Conservation (phyloP, 2,329 filamentous ascomycete species). For the Exophiala spinifera region DNA sequence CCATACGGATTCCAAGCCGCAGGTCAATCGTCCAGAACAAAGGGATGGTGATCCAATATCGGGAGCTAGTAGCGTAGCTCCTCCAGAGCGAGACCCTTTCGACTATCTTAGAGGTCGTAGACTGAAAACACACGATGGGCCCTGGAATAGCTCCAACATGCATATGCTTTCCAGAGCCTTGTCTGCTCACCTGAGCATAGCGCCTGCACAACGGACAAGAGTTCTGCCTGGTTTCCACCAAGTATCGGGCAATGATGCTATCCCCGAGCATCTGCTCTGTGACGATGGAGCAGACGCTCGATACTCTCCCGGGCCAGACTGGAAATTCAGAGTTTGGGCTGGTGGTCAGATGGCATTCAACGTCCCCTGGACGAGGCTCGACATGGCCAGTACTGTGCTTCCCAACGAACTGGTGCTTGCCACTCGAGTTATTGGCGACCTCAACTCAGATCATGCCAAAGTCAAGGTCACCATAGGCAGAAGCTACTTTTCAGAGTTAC, state of each 20-base stretch:
- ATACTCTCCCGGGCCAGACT: conserved; percentile 71
- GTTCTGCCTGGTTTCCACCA: conserved; percentile 71
- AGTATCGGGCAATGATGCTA: conserved; percentile 73
- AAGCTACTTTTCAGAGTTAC: conserved; percentile 24
- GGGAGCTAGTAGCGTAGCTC: too few relatives aligned
- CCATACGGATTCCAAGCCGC: too few relatives aligned
- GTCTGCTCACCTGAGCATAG: conserved; percentile 18
- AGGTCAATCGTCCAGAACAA: too few relatives aligned
- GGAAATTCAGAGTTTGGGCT: conserved; percentile 80
- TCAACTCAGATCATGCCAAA: conserved; percentile 48
- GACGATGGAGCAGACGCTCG: conserved; percentile 77
- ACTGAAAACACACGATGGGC: not conserved
- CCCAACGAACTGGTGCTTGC: conserved; percentile 49
- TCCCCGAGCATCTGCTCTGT: conserved; percentile 61
- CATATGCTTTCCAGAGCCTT: conserved; percentile 3
- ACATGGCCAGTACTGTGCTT: conserved; percentile 35
- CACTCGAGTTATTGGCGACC: conserved; percentile 49
- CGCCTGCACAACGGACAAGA: conserved; percentile 9
- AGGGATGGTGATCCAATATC: too few relatives aligned
- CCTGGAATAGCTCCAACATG: conserved; percentile 3
- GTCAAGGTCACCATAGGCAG: conserved; percentile 49
- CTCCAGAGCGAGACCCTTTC: not conserved
- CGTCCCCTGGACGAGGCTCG: conserved; percentile 30
- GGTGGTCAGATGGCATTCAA: conserved; percentile 67
- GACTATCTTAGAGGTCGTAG: not conserved